Conservation (phyloP, 2,329 filamentous ascomycete genomes). For the Eutypella sp. region DNA sequence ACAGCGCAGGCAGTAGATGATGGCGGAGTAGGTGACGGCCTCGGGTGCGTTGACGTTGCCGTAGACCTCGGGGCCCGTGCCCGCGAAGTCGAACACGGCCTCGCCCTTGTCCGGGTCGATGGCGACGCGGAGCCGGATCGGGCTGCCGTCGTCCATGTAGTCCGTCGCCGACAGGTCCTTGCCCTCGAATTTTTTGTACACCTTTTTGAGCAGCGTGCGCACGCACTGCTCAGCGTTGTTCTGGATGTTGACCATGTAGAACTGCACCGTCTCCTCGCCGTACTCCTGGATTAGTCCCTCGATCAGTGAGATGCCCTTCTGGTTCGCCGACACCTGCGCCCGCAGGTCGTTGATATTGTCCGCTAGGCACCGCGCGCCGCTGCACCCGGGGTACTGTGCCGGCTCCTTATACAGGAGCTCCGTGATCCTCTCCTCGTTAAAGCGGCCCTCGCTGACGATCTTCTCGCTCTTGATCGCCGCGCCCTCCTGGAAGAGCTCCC, state of each 20-base stretch:
- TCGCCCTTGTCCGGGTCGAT: slow-evolving; percentile 69
- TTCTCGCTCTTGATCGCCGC: slow-evolving; percentile 57
- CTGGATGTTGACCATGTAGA: slow-evolving; percentile 75
- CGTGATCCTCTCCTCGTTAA: slow-evolving; percentile 68
- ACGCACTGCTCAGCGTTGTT: slow-evolving; percentile 69
- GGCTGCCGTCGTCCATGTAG: slow-evolving; percentile 74
- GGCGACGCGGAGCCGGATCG: slow-evolving; percentile 64
- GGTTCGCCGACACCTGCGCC: slow-evolving; percentile 73
- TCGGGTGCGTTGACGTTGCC: slow-evolving; percentile 72
- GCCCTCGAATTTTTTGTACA: slow-evolving; percentile 62
- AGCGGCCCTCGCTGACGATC: slow-evolving; percentile 67
- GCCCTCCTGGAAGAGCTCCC: slow-evolving; percentile 53
- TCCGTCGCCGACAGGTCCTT: slow-evolving; percentile 64
- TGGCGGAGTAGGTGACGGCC: slow-evolving; percentile 71
- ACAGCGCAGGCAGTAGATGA: slow-evolving; percentile 73
- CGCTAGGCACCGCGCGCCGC: slow-evolving; percentile 66
- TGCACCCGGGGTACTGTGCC: slow-evolving; percentile 65
- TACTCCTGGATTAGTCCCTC: slow-evolving; percentile 67
- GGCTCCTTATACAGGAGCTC: slow-evolving; percentile 66
- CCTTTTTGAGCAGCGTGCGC: slow-evolving; percentile 61
- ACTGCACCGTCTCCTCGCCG: slow-evolving; percentile 66
- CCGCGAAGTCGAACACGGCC: slow-evolving; percentile 69
- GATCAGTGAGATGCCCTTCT: slow-evolving; percentile 73
- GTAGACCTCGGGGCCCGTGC: slow-evolving; percentile 70
- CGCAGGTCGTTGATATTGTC: slow-evolving; percentile 79